Base-by-base conservation (phyloP, 73 alveolate genomes). In the Blepharisma japonicum region DNA sequence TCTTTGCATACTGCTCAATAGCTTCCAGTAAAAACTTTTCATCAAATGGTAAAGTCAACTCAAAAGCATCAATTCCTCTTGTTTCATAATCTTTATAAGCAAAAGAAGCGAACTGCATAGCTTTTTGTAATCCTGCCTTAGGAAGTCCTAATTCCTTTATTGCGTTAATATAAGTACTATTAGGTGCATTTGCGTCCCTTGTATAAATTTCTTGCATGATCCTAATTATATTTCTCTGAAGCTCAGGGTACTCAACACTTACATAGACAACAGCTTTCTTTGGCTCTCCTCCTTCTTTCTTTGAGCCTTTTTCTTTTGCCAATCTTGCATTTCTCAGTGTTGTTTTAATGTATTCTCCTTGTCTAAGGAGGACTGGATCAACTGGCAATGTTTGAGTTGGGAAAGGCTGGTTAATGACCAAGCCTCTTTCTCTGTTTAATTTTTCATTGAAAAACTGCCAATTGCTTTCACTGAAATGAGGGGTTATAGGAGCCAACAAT, bases 401-500 rank as follows among this genome's bases (percentile, higher is more conserved):
- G 98, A 95, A 96, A 89, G 71, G 86, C 79, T 51, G 88, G 71
- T 56, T 79, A 78, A 25, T 90, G 76, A 71, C 94, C 96, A 71
- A 89, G 78, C 56, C 71, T 71, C 77, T 76, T 82, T 55, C 87
- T 54, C 47, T 56, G 23, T 47, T 79, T 85, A 55, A 78, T 81
- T 55, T 87, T 45, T 72, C 97, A 96, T 81, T 81, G 80, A 77
- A 96, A 90, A 89, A 85, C 42, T 81, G 74, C 94, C 93, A 97
- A 77, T 91, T 81, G 92, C 93, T 81, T 80, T 97, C 99, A 68
- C 97, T 82, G 85, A 96, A 95, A 70, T 97, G 99, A 27, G 99
- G 99, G 7, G 88, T 85, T 23, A 97, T 96, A 23, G 99, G 99
- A 54, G 84, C 74, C 88, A 94, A 48, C 47, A 88, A 55, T 45